phyloP scores from a whole-genome alignment of 768 basidiomycete genomes.

The Cystofilobasidium macerans region DNA sequence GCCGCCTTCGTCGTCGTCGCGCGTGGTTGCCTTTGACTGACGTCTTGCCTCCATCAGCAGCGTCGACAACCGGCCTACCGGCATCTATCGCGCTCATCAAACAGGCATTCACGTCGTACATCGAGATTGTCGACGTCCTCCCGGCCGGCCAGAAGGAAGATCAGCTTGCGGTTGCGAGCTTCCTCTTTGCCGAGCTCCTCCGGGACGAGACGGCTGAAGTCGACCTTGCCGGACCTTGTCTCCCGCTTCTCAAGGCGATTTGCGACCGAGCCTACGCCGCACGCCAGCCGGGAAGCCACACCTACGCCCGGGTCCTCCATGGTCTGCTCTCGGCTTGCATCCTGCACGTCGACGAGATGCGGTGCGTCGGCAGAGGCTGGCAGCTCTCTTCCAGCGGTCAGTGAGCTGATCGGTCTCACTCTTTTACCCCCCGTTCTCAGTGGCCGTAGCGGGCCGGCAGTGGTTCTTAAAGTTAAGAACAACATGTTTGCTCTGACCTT shows the following conservation, averaged over 20 bases:
- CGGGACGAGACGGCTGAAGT: constrained; percentile 72
- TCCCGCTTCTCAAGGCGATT: constrained; percentile 67
- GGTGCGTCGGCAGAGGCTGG: no score
- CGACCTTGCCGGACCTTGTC: constrained; percentile 66
- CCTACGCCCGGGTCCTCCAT: constrained; percentile 36
- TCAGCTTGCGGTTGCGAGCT: constrained; percentile 20
- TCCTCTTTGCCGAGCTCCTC: constrained; percentile 51
- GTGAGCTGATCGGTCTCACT: neutral
- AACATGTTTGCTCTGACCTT: constrained; percentile 80
- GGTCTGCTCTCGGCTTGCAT: constrained; percentile 77
- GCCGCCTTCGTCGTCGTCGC: constrained; percentile 23
- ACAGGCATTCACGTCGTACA: constrained; percentile 19
- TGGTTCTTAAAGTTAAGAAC: constrained; percentile 72
- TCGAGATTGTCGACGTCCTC: constrained; percentile 22
- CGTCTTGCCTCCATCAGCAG: neutral
- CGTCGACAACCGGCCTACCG: neutral
- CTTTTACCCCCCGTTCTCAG: constrained; percentile 40
- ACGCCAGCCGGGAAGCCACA: constrained; percentile 13
- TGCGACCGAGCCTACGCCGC: constrained; percentile 42
- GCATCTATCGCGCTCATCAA: constrained; percentile 17
- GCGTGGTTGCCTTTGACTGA: constrained; percentile 28
- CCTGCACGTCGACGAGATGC: constrained; percentile 79
- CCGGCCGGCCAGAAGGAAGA: constrained; percentile 17
- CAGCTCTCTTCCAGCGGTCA: no score
- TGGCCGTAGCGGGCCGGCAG: constrained; percentile 64